Evolutionary conservation across 108 stramenopile species (phyloP).

Genomic region (Pinguiococcus pyrenoidosus): DNA sequence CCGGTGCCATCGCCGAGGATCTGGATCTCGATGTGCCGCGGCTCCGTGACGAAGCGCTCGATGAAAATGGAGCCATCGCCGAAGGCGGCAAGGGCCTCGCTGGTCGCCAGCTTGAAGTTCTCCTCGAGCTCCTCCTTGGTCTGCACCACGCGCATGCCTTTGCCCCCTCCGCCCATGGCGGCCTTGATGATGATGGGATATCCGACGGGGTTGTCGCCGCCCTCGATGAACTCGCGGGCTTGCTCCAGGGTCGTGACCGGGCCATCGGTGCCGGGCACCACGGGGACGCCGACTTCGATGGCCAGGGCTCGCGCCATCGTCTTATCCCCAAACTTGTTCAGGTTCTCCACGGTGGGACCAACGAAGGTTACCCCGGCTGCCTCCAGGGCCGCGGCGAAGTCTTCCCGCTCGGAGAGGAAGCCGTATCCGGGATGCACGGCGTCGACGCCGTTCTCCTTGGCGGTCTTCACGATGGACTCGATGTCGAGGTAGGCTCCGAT

Average conservation of each 20-base stretch:
- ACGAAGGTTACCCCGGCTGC: conserved; percentile 66
- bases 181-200: conserved; percentile 96
- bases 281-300: conserved; percentile 61
- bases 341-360: conserved; percentile 62
- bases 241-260: conserved; percentile 62
- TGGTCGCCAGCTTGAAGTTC: conserved; percentile 24
- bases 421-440: conserved; percentile 89
- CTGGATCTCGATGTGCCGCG: conserved; percentile 92
- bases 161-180: conserved; percentile 84
- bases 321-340: conserved; percentile 80
- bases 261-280: conserved; percentile 71
- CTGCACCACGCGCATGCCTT: conserved; percentile 81
- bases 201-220: conserved; percentile 57
- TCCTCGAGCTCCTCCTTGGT: conserved; percentile 38
- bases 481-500: conserved; percentile 79
- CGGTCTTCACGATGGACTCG: conserved; percentile 53
- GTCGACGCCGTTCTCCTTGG: conserved; percentile 56
- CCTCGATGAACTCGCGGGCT: conserved; percentile 47
- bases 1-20: conserved; percentile 83
- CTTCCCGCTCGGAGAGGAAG: conserved; percentile 57
- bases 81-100: conserved; percentile 61
- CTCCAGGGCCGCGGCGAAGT: conserved; percentile 53
- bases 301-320: conserved; percentile 73
- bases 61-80: conserved; percentile 83
- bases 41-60: conserved; percentile 71